phyloP scores from a whole-genome alignment of 2,329 filamentous ascomycete species.

The Colletotrichum coccodes region DNA sequence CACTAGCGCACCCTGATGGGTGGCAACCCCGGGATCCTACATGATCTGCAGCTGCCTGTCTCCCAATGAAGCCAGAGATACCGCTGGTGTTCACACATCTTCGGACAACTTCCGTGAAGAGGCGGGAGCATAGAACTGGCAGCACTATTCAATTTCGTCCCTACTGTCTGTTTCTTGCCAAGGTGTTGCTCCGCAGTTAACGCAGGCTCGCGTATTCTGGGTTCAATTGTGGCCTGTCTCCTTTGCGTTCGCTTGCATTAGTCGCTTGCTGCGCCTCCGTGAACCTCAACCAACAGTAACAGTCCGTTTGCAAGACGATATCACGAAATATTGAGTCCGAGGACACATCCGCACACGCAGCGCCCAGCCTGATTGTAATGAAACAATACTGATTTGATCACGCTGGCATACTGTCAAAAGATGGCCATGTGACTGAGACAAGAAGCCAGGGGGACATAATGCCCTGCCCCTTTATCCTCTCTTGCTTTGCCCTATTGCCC shows the following conservation, averaged over 20 bases:
- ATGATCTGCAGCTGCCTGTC: not conserved
- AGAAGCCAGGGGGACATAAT: no score
- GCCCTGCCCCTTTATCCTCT: no score
- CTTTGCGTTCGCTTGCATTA: not conserved
- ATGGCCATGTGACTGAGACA: no score
- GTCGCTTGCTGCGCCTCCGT: not conserved
- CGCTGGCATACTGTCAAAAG: no score
- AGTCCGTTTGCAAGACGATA: not conserved
- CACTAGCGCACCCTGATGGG: not conserved
- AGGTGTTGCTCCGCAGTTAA: not conserved
- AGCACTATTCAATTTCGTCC: not conserved
- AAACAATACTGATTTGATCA: no score
- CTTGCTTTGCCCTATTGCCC: no score
- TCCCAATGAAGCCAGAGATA: not conserved
- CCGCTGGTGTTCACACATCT: not conserved
- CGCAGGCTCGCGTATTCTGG: not conserved
- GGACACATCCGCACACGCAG: no score
- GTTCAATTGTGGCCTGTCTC: not conserved
- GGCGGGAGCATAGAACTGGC: not conserved
- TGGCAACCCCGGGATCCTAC: not conserved
- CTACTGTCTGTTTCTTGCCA: not conserved
- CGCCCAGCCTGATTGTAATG: no score
- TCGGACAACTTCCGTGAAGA: slow-evolving; percentile 15
- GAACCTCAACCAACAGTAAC: not conserved
- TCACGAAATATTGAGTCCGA: not conserved